Conservation (phyloP, 805 yeast genomes). For the Torulaspora quercuum region DNA sequence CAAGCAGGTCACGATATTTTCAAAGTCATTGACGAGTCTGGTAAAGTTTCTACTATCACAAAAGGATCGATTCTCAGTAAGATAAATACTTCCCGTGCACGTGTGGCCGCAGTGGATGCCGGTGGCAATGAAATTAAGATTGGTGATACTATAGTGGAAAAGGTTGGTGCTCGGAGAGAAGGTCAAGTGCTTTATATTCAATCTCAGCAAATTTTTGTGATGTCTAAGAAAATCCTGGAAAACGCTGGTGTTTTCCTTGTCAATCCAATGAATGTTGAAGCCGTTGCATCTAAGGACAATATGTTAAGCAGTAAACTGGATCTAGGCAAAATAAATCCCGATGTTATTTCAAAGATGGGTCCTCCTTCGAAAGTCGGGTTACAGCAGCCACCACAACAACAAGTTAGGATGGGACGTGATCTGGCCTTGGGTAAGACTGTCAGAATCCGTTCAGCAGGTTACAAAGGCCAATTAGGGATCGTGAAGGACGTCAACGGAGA, state of each 20-base stretch:
- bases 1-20: constrained; percentile 86
- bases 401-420: constrained; percentile 70
- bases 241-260: constrained; percentile 90
- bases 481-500: constrained; percentile 92
- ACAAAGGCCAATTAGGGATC: constrained; percentile 91
- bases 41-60: constrained; percentile 63
- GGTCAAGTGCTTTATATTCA: constrained; percentile 86
- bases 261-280: constrained; percentile 68
- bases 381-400: constrained; percentile 47
- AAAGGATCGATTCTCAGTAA: constrained; percentile 83
- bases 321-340: constrained; percentile 83
- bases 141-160: constrained; percentile 91
- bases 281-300: constrained; percentile 81
- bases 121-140: constrained; percentile 79
- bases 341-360: constrained; percentile 41
- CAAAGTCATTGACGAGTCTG: constrained; percentile 76
- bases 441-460: constrained; percentile 82
- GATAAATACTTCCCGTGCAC: constrained; percentile 63
- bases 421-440: constrained; percentile 79
- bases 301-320: constrained; percentile 51
- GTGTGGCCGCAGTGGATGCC: constrained; percentile 83
- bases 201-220: constrained; percentile 72
- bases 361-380: constrained; percentile 52
- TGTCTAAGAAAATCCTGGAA: constrained; percentile 74
- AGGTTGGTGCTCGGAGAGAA: constrained; percentile 77